Evolutionary conservation across 2,329 filamentous ascomycete genomes (phyloP).

Genomic region (Epicoccum sorghinum): DNA sequence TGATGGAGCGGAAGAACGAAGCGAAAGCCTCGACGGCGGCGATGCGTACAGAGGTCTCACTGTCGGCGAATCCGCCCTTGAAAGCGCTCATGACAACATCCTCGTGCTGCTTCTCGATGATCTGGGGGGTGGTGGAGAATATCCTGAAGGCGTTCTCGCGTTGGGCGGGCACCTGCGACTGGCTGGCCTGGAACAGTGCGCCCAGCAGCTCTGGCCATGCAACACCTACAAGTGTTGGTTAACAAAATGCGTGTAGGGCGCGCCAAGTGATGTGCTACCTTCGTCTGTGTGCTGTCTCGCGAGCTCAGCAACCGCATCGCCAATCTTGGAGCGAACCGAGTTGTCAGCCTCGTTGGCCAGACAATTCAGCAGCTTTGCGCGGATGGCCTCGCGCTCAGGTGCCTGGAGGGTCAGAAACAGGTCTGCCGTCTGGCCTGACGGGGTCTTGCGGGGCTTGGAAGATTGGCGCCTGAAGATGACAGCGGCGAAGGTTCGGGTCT

Average conservation of each 20-base stretch:
- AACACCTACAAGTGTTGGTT: conserved; percentile 62
- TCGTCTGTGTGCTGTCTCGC: conserved; percentile 94
- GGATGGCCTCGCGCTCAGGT: conserved; percentile 77
- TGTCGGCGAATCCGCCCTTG: conserved; percentile 88
- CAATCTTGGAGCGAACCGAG: conserved; percentile 89
- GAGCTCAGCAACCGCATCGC: conserved; percentile 95
- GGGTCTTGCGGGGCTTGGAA: conserved; percentile 81
- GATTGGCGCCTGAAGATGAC: conserved; percentile 95
- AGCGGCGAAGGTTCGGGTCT: conserved; percentile 90
- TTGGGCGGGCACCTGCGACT: conserved; percentile 80
- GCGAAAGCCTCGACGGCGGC: conserved; percentile 97
- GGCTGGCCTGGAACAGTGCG: conserved; percentile 87
- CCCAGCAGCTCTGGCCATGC: conserved; percentile 89
- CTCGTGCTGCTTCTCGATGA: conserved; percentile 96
- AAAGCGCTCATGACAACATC: conserved; percentile 89
- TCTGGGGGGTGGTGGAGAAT: conserved; percentile 90
- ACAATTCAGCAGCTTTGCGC: conserved; percentile 80
- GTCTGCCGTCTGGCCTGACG: conserved; percentile 73
- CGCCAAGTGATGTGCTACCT: conserved; percentile 61
- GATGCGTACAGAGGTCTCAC: conserved; percentile 81
- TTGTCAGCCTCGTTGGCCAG: conserved; percentile 75
- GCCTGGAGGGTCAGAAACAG: conserved; percentile 80
- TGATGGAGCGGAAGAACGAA: conserved; percentile 89
- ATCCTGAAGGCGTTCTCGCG: conserved; percentile 94
- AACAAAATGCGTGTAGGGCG: background rate